These are phyloP conservation scores for Jacaranda mimosifolia DNA, from an alignment of 257 asterid species.

Conservation along the genomic window DNA sequence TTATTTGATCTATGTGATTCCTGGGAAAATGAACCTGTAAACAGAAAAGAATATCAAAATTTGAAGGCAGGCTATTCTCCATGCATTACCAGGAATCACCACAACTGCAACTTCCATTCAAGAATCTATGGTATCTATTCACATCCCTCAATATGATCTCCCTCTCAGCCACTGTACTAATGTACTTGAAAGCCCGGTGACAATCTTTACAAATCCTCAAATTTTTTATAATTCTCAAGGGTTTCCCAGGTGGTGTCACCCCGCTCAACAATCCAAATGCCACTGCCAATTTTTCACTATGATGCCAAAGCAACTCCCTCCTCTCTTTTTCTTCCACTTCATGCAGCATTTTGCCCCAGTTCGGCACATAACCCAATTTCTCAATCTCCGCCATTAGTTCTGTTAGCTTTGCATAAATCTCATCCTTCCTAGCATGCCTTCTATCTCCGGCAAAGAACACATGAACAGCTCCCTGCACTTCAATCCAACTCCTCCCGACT, in stretches of 20 bases:
- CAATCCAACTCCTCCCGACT: slow-evolving; percentile 86
- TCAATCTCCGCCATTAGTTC: slow-evolving; percentile 62
- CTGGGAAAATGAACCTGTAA: too few species aligned
- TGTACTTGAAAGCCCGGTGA: slow-evolving; percentile 69
- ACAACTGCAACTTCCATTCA: slow-evolving; percentile 71
- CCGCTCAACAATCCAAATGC: slow-evolving; percentile 75
- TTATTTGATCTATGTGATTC: too few species aligned
- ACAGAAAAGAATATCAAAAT: too few species aligned
- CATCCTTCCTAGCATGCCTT: slow-evolving; percentile 60
- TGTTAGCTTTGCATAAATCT: slow-evolving; percentile 63
- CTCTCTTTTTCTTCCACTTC: slow-evolving; percentile 59
- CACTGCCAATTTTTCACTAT: slow-evolving; percentile 79
- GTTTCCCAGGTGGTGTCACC: slow-evolving; percentile 69
- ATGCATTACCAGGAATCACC: slow-evolving; percentile 66
- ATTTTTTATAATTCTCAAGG: slow-evolving; percentile 72
- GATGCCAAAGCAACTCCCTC: slow-evolving; percentile 61
- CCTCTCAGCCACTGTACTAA: slow-evolving; percentile 57
- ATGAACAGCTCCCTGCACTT: slow-evolving; percentile 60
- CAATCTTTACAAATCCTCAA: slow-evolving; percentile 79
- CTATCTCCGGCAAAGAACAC: slow-evolving; percentile 74
- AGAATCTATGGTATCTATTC: slow-evolving; percentile 76
- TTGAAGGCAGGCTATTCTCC: background rate
- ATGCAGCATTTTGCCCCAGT: slow-evolving; percentile 57
- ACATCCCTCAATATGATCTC: slow-evolving; percentile 80
- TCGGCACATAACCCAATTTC: slow-evolving; percentile 69